Conservation (phyloP, 148 eudicot genomes). For the Vaccinium myrtillus region DNA sequence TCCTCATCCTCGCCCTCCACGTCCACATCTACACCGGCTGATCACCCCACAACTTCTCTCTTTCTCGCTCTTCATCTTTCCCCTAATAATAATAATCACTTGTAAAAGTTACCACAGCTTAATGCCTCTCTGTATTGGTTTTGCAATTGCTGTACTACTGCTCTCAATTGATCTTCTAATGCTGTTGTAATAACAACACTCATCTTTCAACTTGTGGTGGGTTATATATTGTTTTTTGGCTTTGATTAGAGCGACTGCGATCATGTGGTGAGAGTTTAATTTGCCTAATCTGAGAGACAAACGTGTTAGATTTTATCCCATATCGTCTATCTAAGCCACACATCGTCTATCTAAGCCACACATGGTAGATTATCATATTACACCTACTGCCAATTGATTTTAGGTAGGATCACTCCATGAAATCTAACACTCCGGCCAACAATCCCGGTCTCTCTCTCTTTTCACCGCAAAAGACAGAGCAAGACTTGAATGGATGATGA, state of each 20-base stretch:
- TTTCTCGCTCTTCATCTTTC: neutral
- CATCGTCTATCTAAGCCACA: too few relatives aligned
- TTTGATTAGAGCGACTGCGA: neutral
- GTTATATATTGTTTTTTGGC: neutral
- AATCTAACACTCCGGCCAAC: neutral
- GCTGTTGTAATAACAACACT: too few relatives aligned
- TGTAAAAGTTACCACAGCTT: neutral
- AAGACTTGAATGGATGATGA: neutral
- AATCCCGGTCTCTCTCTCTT: neutral
- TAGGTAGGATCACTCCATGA: too few relatives aligned
- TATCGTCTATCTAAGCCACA: too few relatives aligned
- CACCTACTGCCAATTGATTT: too few relatives aligned
- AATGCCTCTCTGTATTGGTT: neutral
- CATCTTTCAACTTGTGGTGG: neutral
- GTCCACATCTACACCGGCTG: slow-evolving; percentile 42
- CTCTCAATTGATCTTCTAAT: too few relatives aligned
- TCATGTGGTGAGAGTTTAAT: too few relatives aligned
- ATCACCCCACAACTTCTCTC: neutral
- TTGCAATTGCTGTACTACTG: neutral
- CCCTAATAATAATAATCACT: neutral
- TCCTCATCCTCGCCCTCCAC: slow-evolving; percentile 36
- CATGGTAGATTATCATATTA: too few relatives aligned
- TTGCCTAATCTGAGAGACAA: neutral
- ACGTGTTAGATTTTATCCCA: too few relatives aligned
- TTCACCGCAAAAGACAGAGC: neutral